Evolutionary conservation across 164 flowering plant genomes (phyloP), one percentile per base, ranked within the genome.

Genomic region (Amborella trichopoda): DNA sequence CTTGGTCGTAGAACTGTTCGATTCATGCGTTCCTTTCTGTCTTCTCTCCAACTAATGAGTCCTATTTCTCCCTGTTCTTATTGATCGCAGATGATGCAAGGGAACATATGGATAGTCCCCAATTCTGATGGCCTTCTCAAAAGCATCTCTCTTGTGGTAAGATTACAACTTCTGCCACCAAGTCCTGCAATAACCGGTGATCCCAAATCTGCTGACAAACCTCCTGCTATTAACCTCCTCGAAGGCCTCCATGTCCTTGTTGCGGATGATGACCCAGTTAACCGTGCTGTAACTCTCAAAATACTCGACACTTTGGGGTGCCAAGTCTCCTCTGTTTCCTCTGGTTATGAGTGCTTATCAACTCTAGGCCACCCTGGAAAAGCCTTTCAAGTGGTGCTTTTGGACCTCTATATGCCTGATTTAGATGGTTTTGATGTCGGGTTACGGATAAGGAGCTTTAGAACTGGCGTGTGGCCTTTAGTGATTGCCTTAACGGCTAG

Each of bases 261-360:
- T 21, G 88, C 77, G 3, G 96, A 85, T 32, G 68, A 63, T 9
- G 91, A 87, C 47, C 73, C 74, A 24, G 60, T 69, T 23, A 91
- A 78, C 65, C 49, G 84, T 30, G 80, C 76, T 23, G 96, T 87
- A 27, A 87, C 95, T 0, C 60, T 73, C n/a, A 87, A 70, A 44
- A 66, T 87, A 26, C 90, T 91, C 17, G 84, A 84, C 66, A 91
- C 77, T 50, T 67, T 91, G 26, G 99, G 99, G 4, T 91, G 96
- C 66, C 46, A 19, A 40, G 95, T 91, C 3, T 58, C 83, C 23
- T 41, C 83, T 10, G 96, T 79, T 23, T 61, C 94, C 11, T 78
- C 99, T 0, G 99, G 91, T 38, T 69, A 55, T 26, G 94, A 82
- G 42, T 88, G 99, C 66, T 80, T 91, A 0, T 70, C 54, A 32